Evolutionary conservation across 2,329 filamentous ascomycete genomes (phyloP).

Genomic region (Helminthosporium solani): DNA sequence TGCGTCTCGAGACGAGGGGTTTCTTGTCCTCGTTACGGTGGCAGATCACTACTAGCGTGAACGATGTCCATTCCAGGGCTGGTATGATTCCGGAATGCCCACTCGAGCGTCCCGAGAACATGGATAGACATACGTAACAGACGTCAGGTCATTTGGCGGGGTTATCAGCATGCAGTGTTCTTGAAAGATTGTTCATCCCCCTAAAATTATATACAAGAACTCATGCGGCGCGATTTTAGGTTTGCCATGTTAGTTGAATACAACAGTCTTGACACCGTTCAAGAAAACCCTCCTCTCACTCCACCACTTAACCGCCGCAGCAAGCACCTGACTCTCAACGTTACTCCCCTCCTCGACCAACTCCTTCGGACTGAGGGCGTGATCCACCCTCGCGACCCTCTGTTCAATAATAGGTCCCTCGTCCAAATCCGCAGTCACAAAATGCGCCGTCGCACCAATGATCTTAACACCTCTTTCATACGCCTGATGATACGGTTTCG

Average conservation of each 20-base stretch:
- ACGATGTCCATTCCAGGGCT: too few relatives aligned
- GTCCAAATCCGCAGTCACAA: slow-evolving; percentile 80
- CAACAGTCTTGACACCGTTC: slow-evolving; percentile 77
- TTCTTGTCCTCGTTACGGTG: too few relatives aligned
- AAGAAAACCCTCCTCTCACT: slow-evolving; percentile 75
- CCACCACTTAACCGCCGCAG: slow-evolving; percentile 81
- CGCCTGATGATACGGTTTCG: slow-evolving; percentile 85
- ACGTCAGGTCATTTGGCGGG: too few relatives aligned
- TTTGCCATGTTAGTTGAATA: slow-evolving; percentile 67
- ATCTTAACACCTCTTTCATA: slow-evolving; percentile 87
- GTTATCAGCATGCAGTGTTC: too few relatives aligned
- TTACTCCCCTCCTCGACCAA: slow-evolving; percentile 79
- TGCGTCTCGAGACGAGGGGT: too few relatives aligned
- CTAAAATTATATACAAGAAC: neutral
- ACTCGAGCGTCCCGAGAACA: too few relatives aligned
- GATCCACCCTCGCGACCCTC: slow-evolving; percentile 73
- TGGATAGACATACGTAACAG: too few relatives aligned
- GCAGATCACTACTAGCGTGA: too few relatives aligned
- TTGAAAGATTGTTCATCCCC: too few relatives aligned
- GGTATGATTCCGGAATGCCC: too few relatives aligned
- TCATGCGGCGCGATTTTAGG: too few relatives aligned
- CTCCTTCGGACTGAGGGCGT: slow-evolving; percentile 73
- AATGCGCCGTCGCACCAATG: slow-evolving; percentile 82
- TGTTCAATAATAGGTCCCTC: slow-evolving; percentile 90
- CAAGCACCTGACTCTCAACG: slow-evolving; percentile 79